Conservation (phyloP, 139 green algal species). For the Chlorella sp. region DNA sequence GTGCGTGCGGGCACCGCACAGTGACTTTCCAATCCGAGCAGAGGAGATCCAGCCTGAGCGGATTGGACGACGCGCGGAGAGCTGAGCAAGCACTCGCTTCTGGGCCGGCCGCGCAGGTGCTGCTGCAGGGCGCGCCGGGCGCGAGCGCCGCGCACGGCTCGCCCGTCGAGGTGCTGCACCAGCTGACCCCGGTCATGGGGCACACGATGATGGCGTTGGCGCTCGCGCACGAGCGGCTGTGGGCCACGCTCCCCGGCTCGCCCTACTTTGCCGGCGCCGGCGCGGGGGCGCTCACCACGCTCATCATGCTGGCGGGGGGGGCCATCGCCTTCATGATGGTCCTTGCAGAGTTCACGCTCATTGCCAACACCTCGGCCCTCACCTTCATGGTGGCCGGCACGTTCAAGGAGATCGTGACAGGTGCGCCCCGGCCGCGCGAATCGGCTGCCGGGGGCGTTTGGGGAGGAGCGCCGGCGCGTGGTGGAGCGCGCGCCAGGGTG, state of each 20-base stretch:
- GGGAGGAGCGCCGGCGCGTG: too few species aligned
- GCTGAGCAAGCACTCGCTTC: too few species aligned
- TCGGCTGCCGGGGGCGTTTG: neutral
- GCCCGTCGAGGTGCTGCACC: slow-evolving; percentile 44
- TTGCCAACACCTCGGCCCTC: slow-evolving; percentile 83
- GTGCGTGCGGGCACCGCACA: too few species aligned
- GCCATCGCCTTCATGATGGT: slow-evolving; percentile 90
- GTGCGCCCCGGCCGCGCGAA: slow-evolving; percentile 21
- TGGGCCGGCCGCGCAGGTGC: too few species aligned
- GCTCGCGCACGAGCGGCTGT: slow-evolving; percentile 71
- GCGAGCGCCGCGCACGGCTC: slow-evolving; percentile 3
- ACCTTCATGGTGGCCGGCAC: slow-evolving; percentile 95
- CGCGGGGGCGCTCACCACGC: slow-evolving; percentile 42
- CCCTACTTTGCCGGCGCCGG: slow-evolving; percentile 69
- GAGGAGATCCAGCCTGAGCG: too few species aligned
- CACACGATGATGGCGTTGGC: slow-evolving; percentile 66
- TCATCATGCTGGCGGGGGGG: slow-evolving; percentile 61
- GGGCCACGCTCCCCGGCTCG: slow-evolving; percentile 59
- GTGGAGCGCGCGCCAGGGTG: too few species aligned
- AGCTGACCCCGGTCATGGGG: slow-evolving; percentile 77
- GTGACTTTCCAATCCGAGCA: too few species aligned
- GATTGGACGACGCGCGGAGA: too few species aligned
- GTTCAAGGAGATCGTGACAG: slow-evolving; percentile 87
- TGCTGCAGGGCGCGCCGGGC: slow-evolving; percentile 63
- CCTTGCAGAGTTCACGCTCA: slow-evolving; percentile 75